These are phyloP conservation scores for Porcisia hertigi DNA, from an alignment of 208 protist species.

Conservation along the genomic window DNA sequence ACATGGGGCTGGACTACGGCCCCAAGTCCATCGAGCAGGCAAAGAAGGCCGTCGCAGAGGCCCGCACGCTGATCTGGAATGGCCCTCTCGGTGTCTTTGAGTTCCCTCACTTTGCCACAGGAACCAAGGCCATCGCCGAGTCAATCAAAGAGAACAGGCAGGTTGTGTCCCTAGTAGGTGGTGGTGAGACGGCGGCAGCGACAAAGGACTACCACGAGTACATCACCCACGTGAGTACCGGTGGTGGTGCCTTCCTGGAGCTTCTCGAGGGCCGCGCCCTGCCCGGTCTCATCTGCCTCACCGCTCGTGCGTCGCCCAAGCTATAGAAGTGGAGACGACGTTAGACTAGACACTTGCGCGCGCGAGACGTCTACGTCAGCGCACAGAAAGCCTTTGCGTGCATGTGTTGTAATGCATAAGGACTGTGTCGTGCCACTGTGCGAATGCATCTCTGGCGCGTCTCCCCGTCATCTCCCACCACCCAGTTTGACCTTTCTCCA, in stretches of 20 bases:
- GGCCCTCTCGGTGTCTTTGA: constrained; percentile 99
- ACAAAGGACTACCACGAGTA: constrained; percentile 82
- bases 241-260: constrained; percentile 99
- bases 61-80: constrained; percentile 97
- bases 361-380: neutral
- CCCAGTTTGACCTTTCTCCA: neutral
- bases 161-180: constrained; percentile 94
- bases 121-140: constrained; percentile 81
- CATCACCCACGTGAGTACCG: constrained; percentile 99
- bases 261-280: constrained; percentile 98
- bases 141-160: constrained; percentile 72
- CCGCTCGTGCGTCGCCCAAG: constrained; percentile 73
- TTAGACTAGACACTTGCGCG: neutral
- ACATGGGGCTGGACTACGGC: constrained; percentile 98
- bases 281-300: constrained; percentile 94
- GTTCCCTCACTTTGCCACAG: constrained; percentile 94
- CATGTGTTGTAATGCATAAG: neutral
- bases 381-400: neutral
- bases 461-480: neutral
- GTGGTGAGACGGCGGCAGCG: constrained; percentile 98
- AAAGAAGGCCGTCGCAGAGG: constrained; percentile 56
- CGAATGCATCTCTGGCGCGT: neutral
- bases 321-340: constrained; percentile 34
- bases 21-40: constrained; percentile 91
- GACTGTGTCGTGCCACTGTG: neutral